Base-by-base conservation (phyloP, 2,329 filamentous ascomycete genomes). In the Hypoxylon sp. region DNA sequence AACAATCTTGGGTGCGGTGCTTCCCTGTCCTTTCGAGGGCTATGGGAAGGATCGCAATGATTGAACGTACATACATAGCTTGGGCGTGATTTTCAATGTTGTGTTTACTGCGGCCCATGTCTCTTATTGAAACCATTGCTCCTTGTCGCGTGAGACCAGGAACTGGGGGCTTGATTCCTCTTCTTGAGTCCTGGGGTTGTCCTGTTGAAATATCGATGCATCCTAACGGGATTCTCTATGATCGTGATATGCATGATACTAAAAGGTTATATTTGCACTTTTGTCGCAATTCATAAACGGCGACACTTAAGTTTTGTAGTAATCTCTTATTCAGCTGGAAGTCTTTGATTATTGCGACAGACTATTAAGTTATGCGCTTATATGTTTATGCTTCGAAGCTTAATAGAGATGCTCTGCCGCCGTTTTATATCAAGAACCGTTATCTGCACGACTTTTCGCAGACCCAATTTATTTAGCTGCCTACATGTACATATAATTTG, bases 1-100 rank as follows among this genome's bases (percentile, higher is more conserved):
- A 81, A 82, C 84, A 85, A 85, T 86, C 84, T 86, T 86, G 84
- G 84, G 84, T 86, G 84, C 84, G 84, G 83, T 86, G 84, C 81
- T 85, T 80, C 80, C 79, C 82, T 80, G 76, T 78, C 76, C 74
- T 75, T 65, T 69, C 57, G 66, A 74, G 76, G 79, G 76, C 76
- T 59, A 78, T 86, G 84, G 80, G 83, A 79, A 84, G 84, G 84
- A 86, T 82, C 84, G 84, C 84, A 86, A 86, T 86, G 84, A 86
- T 86, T 86, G 84, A 85, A 74, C 84, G 84, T 81, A 86, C 84
- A 86, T 85, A 30, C 30, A 59, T 32, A 56, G 49, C 5, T 43
- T 58, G 21, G n/a, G 48, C 13, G n/a, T 19, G 4, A 19, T 19
- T 23, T 14, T 45, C 17, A 28, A 45, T 5, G 7, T n/a, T 25